Base-by-base conservation (phyloP, 129 eudicot genomes). In the Ambrosia trifida region DNA sequence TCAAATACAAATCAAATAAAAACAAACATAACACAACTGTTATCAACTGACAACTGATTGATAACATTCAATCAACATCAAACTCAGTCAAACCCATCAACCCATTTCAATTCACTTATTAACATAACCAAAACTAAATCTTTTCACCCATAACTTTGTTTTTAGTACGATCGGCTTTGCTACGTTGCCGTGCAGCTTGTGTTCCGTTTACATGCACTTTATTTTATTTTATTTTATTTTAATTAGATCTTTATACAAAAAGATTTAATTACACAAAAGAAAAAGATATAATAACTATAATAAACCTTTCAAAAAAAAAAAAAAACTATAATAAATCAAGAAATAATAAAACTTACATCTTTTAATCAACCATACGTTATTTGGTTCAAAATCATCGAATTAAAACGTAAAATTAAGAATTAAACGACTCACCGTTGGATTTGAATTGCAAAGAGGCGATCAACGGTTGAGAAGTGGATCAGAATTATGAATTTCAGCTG, bases 21-120 rank as follows among this genome's bases (percentile, higher is more conserved):
- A 72, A 60, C 66, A 57, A 58, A 62, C 44, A n/a, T n/a, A 5
- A 40, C 1, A 76, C 69, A 68, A 1, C 69, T 46, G 38, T 4
- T 8, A 76, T 45, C 69, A 36, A 58, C 75, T 68, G 44, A 46
- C 75, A 59, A 32, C 69, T 36, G 14, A 57, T 49, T 14, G 30
- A 64, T 28, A 49, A 38, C 61, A 76, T 45, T 62, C 60, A 60
- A 59, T 45, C 76, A 61, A 73, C 62, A 18, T 74, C 79, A 76
- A 75, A 57, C 3, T 28, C 36, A 53, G 56, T 59, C 80, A 76
- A 68, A 68, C 74, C 68, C 35, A 77, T 69, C 58, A 69, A 50
- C 17, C 40, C n/a, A 38, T 41, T 78, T 11, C 7, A 63, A 51
- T 70, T 53, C 66, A 36, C 43, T 36, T 36, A 36, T 35, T 35